Percentiles rank a stretch among this genome's conserved stretches.
phyloP scores from a whole-genome alignment of 768 basidiomycete species.

The Macrolepiota albuminosa region DNA sequence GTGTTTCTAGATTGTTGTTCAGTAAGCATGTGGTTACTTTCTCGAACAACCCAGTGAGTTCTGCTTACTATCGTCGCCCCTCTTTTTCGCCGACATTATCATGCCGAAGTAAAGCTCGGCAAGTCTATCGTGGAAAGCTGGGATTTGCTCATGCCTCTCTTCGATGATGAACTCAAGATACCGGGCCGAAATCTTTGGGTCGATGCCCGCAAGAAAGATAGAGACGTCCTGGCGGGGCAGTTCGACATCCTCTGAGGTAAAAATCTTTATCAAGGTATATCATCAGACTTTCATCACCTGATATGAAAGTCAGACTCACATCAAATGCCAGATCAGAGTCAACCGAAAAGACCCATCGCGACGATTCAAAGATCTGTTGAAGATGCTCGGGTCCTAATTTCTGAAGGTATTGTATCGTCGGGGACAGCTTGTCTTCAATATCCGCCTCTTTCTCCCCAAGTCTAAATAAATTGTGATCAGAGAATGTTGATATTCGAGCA shows the following conservation, averaged over 20 bases:
- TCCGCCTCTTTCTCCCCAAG: conserved; percentile 77
- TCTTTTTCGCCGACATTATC: conserved; percentile 53
- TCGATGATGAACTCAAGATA: conserved; percentile 86
- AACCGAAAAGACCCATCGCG: conserved; percentile 81
- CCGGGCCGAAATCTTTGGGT: conserved; percentile 61
- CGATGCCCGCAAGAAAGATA: conserved; percentile 70
- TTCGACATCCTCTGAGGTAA: conserved; percentile 92
- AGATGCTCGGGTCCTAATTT: conserved; percentile 83
- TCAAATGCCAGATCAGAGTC: conserved; percentile 74
- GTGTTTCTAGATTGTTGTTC: conserved; percentile 32
- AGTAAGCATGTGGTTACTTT: conserved; percentile 1
- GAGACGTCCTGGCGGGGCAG: conserved; percentile 75
- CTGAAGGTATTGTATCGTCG: conserved; percentile 87
- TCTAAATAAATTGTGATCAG: conserved; percentile 46
- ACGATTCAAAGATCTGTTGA: conserved; percentile 73
- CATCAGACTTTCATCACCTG: background rate
- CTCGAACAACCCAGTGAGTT: background rate
- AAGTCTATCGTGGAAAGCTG: conserved; percentile 82
- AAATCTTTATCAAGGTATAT: conserved; percentile 54
- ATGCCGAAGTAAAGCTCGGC: conserved; percentile 81
- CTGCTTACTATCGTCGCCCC: conserved; percentile 51
- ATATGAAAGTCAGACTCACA: conserved; percentile 31
- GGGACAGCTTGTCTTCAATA: conserved; percentile 70
- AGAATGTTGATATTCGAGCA: background rate
- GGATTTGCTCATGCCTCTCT: conserved; percentile 61